These are phyloP conservation scores for Macrolepiota fuliginosa DNA, from an alignment of 768 basidiomycete genomes.

Conservation along the genomic window DNA sequence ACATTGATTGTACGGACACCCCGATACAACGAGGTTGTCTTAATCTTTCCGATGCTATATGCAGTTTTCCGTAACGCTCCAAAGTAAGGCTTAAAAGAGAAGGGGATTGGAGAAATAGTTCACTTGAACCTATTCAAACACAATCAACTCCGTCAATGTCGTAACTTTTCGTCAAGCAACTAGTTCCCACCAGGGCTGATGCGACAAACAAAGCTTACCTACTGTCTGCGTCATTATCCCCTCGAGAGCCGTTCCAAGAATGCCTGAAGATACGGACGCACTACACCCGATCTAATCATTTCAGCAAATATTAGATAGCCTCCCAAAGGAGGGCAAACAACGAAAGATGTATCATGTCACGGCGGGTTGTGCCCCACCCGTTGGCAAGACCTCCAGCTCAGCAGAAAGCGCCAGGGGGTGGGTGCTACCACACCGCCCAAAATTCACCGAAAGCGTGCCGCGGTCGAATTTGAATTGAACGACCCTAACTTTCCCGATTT, in stretches of 20 bases:
- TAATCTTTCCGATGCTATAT: background rate
- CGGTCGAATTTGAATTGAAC: too few relatives aligned
- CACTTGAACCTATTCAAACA: background rate
- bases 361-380: too few relatives aligned
- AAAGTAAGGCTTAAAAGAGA: background rate
- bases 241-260: background rate
- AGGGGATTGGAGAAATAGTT: background rate
- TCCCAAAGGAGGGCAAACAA: background rate
- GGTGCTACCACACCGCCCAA: too few relatives aligned
- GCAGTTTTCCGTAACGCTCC: background rate
- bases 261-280: background rate
- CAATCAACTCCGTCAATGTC: background rate
- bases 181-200: background rate
- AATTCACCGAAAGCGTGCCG: too few relatives aligned
- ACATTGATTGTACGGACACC: background rate
- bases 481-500: background rate
- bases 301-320: background rate
- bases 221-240: background rate
- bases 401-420: too few relatives aligned
- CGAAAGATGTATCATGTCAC: background rate
- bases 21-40: background rate
- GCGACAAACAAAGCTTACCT: background rate
- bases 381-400: too few relatives aligned
- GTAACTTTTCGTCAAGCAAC: background rate
- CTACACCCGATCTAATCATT: background rate